phyloP scores from a whole-genome alignment of 2,329 filamentous ascomycete species.

The Apiospora malaysiana region DNA sequence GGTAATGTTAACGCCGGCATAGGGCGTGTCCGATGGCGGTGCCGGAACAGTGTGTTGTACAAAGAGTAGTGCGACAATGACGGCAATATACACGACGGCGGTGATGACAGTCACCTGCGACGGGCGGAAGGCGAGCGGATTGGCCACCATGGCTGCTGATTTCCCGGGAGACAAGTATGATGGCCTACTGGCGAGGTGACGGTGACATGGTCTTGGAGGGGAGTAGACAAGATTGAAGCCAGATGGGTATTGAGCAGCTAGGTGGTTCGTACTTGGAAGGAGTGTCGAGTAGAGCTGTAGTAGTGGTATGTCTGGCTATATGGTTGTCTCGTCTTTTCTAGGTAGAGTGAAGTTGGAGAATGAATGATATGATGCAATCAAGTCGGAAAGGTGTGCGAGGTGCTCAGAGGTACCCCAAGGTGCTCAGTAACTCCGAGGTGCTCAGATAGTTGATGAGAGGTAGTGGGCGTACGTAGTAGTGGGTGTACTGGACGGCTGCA shows the following conservation, averaged over 20 bases:
- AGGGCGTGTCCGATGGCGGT: conserved; percentile 41
- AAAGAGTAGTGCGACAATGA: conserved; percentile 16
- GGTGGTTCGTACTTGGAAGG: neutral
- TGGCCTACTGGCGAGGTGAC: neutral
- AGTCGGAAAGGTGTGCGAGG: neutral
- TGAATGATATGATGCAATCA: conserved; percentile 7
- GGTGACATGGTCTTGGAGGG: neutral
- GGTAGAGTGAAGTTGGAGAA: conserved; percentile 8
- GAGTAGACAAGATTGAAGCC: neutral
- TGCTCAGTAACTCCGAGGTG: too few relatives aligned
- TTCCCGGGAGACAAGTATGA: neutral
- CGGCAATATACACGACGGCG: conserved; percentile 13
- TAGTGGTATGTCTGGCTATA: neutral
- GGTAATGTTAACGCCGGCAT: conserved; percentile 76
- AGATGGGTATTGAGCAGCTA: neutral
- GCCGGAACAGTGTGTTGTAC: conserved; percentile 17
- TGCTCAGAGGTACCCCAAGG: neutral
- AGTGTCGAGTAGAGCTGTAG: neutral
- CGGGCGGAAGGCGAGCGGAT: conserved; percentile 21
- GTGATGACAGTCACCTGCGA: conserved; percentile 19
- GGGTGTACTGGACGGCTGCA: neutral
- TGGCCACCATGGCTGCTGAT: conserved; percentile 19
- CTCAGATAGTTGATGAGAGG: neutral
- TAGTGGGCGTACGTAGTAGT: neutral
- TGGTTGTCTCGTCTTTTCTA: neutral